A percentile compares a stretch with the other conserved stretches of the same genome.
phyloP scores from a whole-genome alignment of 768 basidiomycete species.

The Tylopilus subfusipes region DNA sequence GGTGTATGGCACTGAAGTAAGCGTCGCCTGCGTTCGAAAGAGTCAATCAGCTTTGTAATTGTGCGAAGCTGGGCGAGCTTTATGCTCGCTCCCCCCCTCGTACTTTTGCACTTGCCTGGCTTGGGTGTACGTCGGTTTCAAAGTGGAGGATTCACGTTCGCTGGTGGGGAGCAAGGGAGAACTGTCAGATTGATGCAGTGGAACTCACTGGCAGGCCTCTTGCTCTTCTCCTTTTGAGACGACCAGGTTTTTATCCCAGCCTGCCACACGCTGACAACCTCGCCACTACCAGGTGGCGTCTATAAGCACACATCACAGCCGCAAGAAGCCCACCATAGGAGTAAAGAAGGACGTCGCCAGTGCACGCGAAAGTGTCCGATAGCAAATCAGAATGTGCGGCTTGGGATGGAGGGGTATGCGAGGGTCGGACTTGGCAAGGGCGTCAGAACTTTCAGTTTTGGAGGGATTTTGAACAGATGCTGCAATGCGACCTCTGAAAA shows the following conservation, averaged over 20 bases:
- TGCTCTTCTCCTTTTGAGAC: slow-evolving; percentile 1
- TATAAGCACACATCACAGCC: slow-evolving; percentile 21
- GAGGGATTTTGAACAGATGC: slow-evolving; percentile 2
- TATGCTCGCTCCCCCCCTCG: neutral
- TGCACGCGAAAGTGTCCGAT: slow-evolving; percentile 8
- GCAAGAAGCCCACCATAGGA: slow-evolving; percentile 20
- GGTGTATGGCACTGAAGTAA: neutral
- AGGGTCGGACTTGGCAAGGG: neutral
- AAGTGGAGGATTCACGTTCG: neutral
- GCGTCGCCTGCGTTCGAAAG: neutral
- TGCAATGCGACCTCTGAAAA: neutral
- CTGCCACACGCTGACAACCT: slow-evolving; percentile 27
- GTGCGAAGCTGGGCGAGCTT: neutral
- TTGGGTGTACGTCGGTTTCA: neutral
- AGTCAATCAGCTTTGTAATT: slow-evolving; percentile 1
- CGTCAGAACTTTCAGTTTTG: neutral
- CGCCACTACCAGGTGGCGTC: slow-evolving; percentile 27
- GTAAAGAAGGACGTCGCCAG: slow-evolving; percentile 9
- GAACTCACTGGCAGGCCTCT: slow-evolving; percentile 6
- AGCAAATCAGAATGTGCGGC: slow-evolving; percentile 2
- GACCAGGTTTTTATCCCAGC: slow-evolving; percentile 17
- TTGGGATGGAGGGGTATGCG: neutral
- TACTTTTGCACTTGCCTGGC: neutral
- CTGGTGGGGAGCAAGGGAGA: neutral
- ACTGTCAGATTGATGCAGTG: slow-evolving; percentile 10